Conservation (phyloP, 2,329 filamentous ascomycete species). For the Colletotrichum cuscutae region DNA sequence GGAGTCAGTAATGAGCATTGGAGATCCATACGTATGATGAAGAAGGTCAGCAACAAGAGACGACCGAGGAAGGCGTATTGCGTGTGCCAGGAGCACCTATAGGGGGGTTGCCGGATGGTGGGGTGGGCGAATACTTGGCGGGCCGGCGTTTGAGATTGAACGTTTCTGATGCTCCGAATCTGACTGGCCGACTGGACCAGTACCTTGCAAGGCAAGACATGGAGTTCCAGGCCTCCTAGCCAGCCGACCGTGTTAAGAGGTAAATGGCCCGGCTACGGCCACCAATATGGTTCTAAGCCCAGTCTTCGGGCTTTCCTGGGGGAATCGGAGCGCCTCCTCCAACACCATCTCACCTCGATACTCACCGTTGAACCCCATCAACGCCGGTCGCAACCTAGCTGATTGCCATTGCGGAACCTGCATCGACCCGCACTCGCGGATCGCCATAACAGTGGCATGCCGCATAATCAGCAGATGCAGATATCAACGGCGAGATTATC, state of each 20-base stretch:
- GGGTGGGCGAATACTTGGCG: constrained; percentile 17
- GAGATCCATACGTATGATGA: not conserved
- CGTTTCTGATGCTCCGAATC: constrained; percentile 32
- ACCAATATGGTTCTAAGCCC: constrained; percentile 11
- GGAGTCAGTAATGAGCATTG: not conserved
- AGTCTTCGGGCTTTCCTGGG: not conserved
- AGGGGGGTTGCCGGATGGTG: constrained; percentile 10
- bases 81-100: not conserved
- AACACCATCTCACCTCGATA: constrained; percentile 1
- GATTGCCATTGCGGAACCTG: constrained; percentile 15
- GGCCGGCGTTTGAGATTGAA: constrained; percentile 34
- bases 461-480: constrained; percentile 12
- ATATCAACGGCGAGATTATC: constrained; percentile 7
- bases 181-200: constrained; percentile 19
- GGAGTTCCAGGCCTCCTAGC: constrained; percentile 8
- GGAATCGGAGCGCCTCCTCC: constrained; percentile 11
- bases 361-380: not conserved
- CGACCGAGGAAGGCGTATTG: too few relatives aligned
- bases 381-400: not conserved
- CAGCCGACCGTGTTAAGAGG: constrained; percentile 4
- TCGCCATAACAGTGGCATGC: constrained; percentile 1
- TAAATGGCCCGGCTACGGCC: not conserved
- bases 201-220: not conserved
- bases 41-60: not conserved
- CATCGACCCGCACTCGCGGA: constrained; percentile 29